phyloP scores from a whole-genome alignment of 139 green algal genomes.

The Micractinium conductrix region DNA sequence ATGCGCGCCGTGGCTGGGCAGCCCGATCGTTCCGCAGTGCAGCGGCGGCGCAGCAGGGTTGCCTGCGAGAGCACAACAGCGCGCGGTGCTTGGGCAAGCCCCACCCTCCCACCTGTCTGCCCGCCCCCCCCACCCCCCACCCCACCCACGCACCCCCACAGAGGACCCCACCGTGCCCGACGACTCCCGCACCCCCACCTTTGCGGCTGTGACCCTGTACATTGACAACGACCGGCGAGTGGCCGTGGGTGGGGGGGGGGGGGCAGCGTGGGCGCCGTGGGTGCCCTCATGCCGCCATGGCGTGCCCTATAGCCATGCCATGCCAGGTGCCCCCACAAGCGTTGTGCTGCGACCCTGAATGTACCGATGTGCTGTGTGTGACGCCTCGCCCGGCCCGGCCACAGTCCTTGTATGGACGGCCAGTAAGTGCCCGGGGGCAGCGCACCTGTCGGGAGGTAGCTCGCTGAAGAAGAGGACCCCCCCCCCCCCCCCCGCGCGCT shows the following conservation, averaged over 20 bases:
- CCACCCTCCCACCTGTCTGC: background rate
- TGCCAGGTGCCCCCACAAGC: background rate
- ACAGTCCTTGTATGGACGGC: no score
- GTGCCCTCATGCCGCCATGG: no score
- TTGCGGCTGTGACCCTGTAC: constrained; percentile 76
- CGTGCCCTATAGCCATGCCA: background rate
- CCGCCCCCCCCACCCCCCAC: background rate
- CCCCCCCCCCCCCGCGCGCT: background rate
- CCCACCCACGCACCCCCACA: background rate
- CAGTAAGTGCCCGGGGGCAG: no score
- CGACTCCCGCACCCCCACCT: constrained; percentile 88
- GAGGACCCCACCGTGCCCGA: constrained; percentile 90
- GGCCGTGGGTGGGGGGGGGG: no score
- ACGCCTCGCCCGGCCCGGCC: no score
- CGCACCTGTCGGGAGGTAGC: no score
- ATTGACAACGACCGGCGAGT: constrained; percentile 90
- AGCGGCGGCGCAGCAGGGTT: background rate
- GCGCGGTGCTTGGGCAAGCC: background rate
- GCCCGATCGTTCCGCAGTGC: no score
- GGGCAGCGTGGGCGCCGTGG: no score
- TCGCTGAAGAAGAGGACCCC: no score
- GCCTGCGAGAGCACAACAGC: background rate
- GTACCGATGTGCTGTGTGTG: no score
- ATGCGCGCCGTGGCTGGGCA: background rate
- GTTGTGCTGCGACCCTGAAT: no score